A percentile compares a stretch with the other conserved stretches of the same genome.
These are phyloP conservation scores for Oenanthe sinensis DNA, from an alignment of 129 eudicot genomes.

Conservation along the genomic window DNA sequence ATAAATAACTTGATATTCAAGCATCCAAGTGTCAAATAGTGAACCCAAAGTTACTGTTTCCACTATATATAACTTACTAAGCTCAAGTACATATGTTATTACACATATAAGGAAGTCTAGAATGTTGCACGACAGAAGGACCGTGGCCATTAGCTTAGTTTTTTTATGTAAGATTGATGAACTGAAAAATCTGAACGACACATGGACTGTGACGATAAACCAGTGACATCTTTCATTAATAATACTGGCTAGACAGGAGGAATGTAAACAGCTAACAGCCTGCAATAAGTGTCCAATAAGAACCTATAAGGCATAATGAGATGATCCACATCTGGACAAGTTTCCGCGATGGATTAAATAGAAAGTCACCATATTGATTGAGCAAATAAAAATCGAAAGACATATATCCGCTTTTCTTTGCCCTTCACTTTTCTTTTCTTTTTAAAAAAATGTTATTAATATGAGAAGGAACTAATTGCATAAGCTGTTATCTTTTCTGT, in stretches of 20 bases:
- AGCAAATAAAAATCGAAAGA: background rate
- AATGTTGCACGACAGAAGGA: too few species aligned
- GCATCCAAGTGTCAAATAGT: too few species aligned
- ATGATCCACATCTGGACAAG: background rate
- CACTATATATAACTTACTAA: too few species aligned
- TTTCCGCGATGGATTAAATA: background rate
- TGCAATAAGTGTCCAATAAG: background rate
- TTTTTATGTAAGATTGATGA: too few species aligned
- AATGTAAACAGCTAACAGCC: background rate
- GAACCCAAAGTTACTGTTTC: too few species aligned
- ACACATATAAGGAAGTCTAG: too few species aligned
- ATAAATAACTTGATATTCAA: too few species aligned
- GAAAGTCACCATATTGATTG: background rate
- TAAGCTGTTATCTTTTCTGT: background rate
- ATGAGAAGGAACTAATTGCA: background rate
- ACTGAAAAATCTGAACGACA: too few species aligned
- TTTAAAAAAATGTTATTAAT: background rate
- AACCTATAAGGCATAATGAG: background rate
- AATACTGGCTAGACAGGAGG: background rate
- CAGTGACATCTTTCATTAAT: background rate
- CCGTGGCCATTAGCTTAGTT: too few species aligned
- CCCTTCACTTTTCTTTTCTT: too few species aligned
- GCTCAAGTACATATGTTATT: too few species aligned
- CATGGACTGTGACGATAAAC: too few species aligned
- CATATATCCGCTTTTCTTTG: background rate